Conservation (phyloP, 768 basidiomycete genomes). For the Tricholoma matsutake region DNA sequence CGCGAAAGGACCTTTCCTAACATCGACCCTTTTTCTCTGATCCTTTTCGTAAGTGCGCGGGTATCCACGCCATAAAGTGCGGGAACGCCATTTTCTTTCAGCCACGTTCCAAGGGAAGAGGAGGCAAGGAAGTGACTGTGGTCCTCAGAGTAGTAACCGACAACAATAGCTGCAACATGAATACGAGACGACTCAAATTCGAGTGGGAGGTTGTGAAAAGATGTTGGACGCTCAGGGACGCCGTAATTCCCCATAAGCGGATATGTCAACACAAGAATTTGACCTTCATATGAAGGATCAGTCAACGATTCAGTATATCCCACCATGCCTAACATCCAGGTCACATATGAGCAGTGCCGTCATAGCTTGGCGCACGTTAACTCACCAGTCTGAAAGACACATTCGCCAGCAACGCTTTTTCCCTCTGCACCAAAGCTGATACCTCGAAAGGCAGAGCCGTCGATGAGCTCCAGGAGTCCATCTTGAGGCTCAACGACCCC, state of each 20-base stretch:
- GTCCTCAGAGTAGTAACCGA: conserved; percentile 91
- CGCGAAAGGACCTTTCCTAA: conserved; percentile 80
- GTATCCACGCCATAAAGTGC: conserved; percentile 97
- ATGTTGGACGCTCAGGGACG: conserved; percentile 68
- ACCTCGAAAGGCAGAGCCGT: conserved; percentile 86
- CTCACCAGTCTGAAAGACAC: conserved; percentile 98
- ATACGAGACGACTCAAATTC: conserved; percentile 96
- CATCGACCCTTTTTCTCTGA: conserved; percentile 92
- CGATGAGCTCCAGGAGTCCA: conserved; percentile 83
- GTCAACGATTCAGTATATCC: conserved; percentile 98
- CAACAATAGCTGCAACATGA: conserved; percentile 87
- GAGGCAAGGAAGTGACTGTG: conserved; percentile 93
- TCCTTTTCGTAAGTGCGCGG: conserved; percentile 92
- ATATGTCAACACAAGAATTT: conserved; percentile 96
- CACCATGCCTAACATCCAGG: conserved; percentile 78
- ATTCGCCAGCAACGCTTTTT: conserved; percentile 94
- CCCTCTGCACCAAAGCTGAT: conserved; percentile 91
- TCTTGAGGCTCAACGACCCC: conserved; percentile 36
- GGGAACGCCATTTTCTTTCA: conserved; percentile 91
- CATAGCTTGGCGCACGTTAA: conserved; percentile 2
- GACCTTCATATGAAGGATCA: conserved; percentile 97
- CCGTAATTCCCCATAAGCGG: conserved; percentile 98
- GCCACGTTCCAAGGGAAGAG: conserved; percentile 87
- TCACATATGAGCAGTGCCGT: conserved; percentile 6
- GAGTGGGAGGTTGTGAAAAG: conserved; percentile 54